Base-by-base conservation (phyloP, 225 moss, liverwort and hornwort genomes). In the Physcomitrium patens region DNA sequence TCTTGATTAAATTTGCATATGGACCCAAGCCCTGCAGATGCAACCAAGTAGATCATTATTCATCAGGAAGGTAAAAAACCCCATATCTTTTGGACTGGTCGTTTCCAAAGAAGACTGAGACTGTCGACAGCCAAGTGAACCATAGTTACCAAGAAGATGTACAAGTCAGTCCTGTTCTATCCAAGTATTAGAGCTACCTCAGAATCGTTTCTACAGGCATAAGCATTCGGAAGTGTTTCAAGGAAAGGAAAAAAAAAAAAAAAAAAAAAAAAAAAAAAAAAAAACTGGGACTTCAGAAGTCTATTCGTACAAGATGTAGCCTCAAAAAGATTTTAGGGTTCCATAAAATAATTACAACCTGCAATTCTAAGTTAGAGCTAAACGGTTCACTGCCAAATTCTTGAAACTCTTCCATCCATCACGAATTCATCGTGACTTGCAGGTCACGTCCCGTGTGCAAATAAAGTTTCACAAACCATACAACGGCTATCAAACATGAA, bases 1-100 rank as follows among this genome's bases (percentile, higher is more conserved):
- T 93, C 85, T 95, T 95, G 28, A 93, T 91, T 42, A 82, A 85
- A 48, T 87, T 75, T 7, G 93, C 95, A 82, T 95, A 95, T 5
- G 93, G 93, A 53, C 91, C 93, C 75, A 95, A 73, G 28, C 93
- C 89, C 93, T 95, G 83, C 69, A 59, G 27, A 68, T 26, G 8
- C 22, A 20, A 51, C 62, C 15, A 69, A 27, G 3, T 58, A 70
- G 17, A 11, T 63, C 41, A 50, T n/a, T 72, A 42, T 19, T 37
- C 18, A 54, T 64, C 28, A 10, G 56, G 16, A 41, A 69, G n/a
- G 44, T 45, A 58, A 24, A 12, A 9, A 18, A 13, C 19, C 19
- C 10, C 43, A 60, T 1, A 60, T 60, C 18, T 1, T 28, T 17
- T 1, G 13, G 8, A 46, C 44, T 10, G 65, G 12, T 41, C 37